Evolutionary conservation across 495 filamentous ascomycete genomes (phyloP), one percentile per base, ranked within the genome.

Genomic region (Xylaria nigripes): DNA sequence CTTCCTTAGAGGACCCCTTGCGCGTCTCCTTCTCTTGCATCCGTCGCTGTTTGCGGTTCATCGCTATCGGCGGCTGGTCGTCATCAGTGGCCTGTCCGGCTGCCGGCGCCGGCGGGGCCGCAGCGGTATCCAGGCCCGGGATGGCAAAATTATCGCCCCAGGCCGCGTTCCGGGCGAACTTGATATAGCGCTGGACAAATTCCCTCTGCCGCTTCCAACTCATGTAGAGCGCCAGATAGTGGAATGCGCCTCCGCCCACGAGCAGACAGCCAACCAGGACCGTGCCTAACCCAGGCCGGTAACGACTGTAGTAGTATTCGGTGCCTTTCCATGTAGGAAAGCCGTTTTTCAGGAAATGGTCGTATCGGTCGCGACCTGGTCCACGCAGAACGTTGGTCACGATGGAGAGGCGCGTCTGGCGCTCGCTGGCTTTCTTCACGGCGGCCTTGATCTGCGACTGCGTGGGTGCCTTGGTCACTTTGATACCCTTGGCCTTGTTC

Each of bases 291-390:
- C 93, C 93, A 0, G 93, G 93, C 24, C 93, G 81, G 77, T 89
- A 96, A 6, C 93, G 85, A 50, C 77, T 84, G 72, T 97, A 99
- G 77, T 96, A 97, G 76, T 97, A 99, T 49, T 91, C 94, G 16
- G 93, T 96, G 30, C 94, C 93, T 68, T 87, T 88, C 93, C 94
- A 98, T 45, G 80, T 83, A 10, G 93, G 93, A 71, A 99, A 99
- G 19, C 93, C 93, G 71, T 96, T 89, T 62, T 75, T 78, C 50
- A 99, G 74, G 74, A 99, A 99, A 68, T 96, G 83, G 68, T 99
- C 91, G 68, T 99, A 99, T 48, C 94, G 86, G 61, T 87, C 89
- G 40, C 94, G 81, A 19, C 73, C 73, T 2, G 82, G 73, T 1
- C 92, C 90, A 50, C 86, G 84, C 19, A 99, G 82, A 61, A 99